Base-by-base conservation (phyloP, 192 early-diverging fungal genomes). In the Coemansia asiatica region DNA sequence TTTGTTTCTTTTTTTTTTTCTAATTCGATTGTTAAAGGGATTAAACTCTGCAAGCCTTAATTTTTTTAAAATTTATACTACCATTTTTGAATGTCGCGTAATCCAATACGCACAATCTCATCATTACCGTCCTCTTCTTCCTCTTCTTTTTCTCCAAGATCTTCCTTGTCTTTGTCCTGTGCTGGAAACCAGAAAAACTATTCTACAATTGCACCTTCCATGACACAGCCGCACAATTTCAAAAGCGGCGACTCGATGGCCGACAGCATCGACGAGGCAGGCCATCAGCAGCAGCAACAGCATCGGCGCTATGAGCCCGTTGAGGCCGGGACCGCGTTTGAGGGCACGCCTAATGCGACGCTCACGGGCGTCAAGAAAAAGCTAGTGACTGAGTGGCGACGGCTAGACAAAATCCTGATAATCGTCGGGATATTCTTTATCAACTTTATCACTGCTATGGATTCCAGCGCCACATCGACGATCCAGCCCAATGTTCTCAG, bases 291-390 rank as follows among this genome's bases (percentile, higher is more conserved):
- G n/a, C n/a, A n/a, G 46, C 15, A 28, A 33, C 4, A 33, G 31
- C 21, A 26, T 5, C 53, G n/a, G n/a, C 33, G 57, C 22, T 36
- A 38, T 60, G 10, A 51, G 21, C 22, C 40, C 9, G 16, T 44
- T 44, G 40, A 6, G 13, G 55, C 55, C 13, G 56, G 44, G 19
- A 38, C 23, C 15, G 61, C 22, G 18, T 63, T 53, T 27, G 54
- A 46, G 44, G 57, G 57, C 35, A 55, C 55, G 31, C 28, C 63
- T 4, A 75, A 79, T 40, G 60, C 67, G 2, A 73, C 76, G 40
- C 63, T 79, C 60, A 66, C 56, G 8, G 76, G 76, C 7, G 76
- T 79, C 71, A 73, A 73, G 67, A 79, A 79, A 36, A 79, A 79
- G 67, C 53, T 79, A 60, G 76, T 73, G 3, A 73, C 76, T 18